Conservation (phyloP, 345 rosid species). For the Eucalyptus polyanthemos region DNA sequence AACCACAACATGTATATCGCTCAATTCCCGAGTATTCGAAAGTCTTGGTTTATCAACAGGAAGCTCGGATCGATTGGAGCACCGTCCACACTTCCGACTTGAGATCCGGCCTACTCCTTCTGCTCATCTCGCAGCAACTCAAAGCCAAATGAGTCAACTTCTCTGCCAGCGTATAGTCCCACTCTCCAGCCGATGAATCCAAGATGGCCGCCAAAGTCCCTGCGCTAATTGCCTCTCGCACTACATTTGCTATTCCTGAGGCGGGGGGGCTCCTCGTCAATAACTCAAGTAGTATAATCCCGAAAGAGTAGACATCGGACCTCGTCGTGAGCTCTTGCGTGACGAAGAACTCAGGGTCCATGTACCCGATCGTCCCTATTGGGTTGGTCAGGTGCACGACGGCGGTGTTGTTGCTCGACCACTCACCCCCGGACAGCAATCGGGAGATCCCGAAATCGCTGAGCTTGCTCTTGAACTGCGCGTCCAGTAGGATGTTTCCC, state of each 20-base stretch:
- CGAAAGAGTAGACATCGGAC: not conserved
- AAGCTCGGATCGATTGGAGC: not conserved
- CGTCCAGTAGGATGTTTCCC: not conserved
- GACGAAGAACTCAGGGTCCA: not conserved
- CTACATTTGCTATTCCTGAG: not conserved
- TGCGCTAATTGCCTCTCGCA: not conserved
- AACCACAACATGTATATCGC: not conserved
- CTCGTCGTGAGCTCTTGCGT: not conserved
- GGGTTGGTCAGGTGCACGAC: not conserved
- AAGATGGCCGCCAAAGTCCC: not conserved
- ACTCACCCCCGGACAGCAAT: not conserved
- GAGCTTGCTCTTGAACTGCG: not conserved
- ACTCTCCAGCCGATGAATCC: not conserved
- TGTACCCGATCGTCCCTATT: not conserved
- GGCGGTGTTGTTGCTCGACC: not conserved
- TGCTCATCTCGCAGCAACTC: not conserved
- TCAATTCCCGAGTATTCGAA: not conserved
- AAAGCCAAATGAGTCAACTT: not conserved
- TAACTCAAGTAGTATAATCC: not conserved
- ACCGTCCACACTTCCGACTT: not conserved
- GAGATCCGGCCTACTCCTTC: not conserved
- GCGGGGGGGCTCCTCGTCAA: not conserved
- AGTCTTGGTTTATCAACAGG: not conserved
- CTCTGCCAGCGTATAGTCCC: not conserved
- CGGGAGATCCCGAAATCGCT: not conserved